These are phyloP conservation scores for Rasamsonia emersonii DNA, from an alignment of 2,329 filamentous ascomycete species.

Conservation along the genomic window DNA sequence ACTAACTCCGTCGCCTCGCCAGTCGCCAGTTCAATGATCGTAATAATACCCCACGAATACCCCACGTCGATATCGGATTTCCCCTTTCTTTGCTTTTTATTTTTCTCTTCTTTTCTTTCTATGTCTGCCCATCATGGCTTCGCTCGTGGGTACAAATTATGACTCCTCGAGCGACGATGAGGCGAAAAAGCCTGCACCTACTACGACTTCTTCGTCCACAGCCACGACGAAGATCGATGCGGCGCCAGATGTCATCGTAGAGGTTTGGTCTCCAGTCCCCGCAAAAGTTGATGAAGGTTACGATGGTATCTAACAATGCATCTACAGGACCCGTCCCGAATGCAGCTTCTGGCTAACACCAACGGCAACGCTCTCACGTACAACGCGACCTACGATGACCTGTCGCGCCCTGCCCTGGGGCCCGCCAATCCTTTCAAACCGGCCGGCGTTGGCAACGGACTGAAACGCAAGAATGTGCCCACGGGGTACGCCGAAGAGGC, in stretches of 20 bases:
- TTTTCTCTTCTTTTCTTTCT: constrained; percentile 1
- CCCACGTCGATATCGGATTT: no score
- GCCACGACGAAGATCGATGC: constrained; percentile 35
- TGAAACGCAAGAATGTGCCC: constrained; percentile 72
- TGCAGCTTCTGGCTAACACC: constrained; percentile 45
- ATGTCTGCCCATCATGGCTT: constrained; percentile 29
- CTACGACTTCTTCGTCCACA: constrained; percentile 17
- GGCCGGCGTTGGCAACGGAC: constrained; percentile 40
- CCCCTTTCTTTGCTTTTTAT: constrained; percentile 2
- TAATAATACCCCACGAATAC: no score
- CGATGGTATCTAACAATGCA: constrained; percentile 27
- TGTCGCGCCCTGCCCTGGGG: constrained; percentile 57
- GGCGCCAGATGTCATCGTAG: constrained; percentile 46
- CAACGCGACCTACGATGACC: constrained; percentile 60
- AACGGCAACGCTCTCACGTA: constrained; percentile 43
- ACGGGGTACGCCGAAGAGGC: constrained; percentile 86
- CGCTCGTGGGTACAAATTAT: constrained; percentile 36
- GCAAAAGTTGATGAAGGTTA: neutral
- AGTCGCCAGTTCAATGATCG: no score
- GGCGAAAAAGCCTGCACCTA: constrained; percentile 10
- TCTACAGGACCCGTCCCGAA: constrained; percentile 40
- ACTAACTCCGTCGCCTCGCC: no score
- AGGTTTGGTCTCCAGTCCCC: constrained; percentile 42
- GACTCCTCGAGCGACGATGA: constrained; percentile 45
- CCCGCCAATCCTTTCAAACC: constrained; percentile 69